Percentiles rank a stretch among this genome's conserved stretches.
Conservation (phyloP, 306 rosid species). For the Spatholobus suberectus region DNA sequence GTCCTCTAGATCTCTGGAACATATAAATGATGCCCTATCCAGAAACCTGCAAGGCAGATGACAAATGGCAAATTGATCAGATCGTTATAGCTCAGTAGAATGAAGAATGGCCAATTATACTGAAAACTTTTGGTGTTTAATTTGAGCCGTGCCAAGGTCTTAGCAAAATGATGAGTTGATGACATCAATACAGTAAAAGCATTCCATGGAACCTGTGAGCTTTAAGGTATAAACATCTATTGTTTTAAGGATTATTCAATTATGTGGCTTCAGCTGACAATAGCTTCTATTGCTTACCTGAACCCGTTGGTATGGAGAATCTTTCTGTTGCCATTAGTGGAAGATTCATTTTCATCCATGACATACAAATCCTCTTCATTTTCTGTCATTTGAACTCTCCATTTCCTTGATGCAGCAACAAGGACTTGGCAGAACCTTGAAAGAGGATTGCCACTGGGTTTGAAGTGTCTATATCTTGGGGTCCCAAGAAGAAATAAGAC, state of each 20-base stretch:
- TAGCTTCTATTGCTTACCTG: constrained; percentile 47
- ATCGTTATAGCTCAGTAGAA: background rate
- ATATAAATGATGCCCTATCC: constrained; percentile 51
- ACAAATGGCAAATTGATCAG: constrained; percentile 19
- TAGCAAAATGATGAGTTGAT: background rate
- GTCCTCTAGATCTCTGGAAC: constrained; percentile 53
- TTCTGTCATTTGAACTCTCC: constrained; percentile 39
- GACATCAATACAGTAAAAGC: background rate
- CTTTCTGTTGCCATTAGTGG: constrained; percentile 56
- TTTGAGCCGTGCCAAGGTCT: background rate
- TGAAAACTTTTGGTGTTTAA: background rate
- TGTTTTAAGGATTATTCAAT: background rate
- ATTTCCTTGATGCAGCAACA: constrained; percentile 64
- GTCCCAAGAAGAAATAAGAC: constrained; percentile 55
- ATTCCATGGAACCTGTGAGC: constrained; percentile 1
- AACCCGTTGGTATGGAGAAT: constrained; percentile 64
- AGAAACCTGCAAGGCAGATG: constrained; percentile 44
- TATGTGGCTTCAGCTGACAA: background rate
- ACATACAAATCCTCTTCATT: constrained; percentile 56
- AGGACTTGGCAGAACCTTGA: constrained; percentile 71
- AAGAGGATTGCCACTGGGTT: constrained; percentile 73
- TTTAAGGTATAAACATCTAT: background rate
- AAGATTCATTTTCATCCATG: constrained; percentile 46
- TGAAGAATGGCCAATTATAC: background rate
- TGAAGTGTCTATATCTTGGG: constrained; percentile 57